Percentiles rank a stretch among this genome's conserved stretches.
Evolutionary conservation across 495 filamentous ascomycete genomes (phyloP).

Genomic region (Penicillium waksmanii): DNA sequence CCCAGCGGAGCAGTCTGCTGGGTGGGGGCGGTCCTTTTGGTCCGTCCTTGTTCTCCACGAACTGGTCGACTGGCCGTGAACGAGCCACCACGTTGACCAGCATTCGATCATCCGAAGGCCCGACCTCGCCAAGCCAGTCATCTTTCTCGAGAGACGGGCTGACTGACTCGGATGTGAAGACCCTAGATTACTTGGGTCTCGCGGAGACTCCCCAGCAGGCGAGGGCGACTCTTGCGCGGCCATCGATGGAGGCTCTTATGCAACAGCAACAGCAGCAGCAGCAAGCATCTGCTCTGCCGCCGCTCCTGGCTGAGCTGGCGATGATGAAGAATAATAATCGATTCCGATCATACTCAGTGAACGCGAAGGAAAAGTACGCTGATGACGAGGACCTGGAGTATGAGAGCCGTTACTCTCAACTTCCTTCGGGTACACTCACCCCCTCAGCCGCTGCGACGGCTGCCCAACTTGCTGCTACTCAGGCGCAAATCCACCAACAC

Average conservation of each 20-base stretch:
- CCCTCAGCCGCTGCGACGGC: conserved; percentile 70
- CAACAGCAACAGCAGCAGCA: conserved; percentile 63
- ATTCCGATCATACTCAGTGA: conserved; percentile 96
- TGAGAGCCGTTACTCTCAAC: conserved; percentile 54
- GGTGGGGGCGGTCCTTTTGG: conserved; percentile 76
- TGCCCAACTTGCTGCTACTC: conserved; percentile 75
- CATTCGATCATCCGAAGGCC: conserved; percentile 85
- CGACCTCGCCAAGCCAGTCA: conserved; percentile 85
- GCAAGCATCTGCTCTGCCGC: conserved; percentile 60
- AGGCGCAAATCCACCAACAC: conserved; percentile 90
- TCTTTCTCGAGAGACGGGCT: conserved; percentile 88
- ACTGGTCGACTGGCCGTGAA: conserved; percentile 76
- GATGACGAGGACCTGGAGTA: conserved; percentile 90
- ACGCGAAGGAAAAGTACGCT: conserved; percentile 97
- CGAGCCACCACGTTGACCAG: conserved; percentile 83
- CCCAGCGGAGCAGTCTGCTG: conserved; percentile 75
- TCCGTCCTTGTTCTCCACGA: conserved; percentile 84
- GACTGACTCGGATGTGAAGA: conserved; percentile 86
- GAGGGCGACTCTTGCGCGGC: conserved; percentile 68
- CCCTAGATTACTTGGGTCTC: conserved; percentile 92
- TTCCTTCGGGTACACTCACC: conserved; percentile 71
- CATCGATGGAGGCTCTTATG: conserved; percentile 47
- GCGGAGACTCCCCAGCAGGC: conserved; percentile 90
- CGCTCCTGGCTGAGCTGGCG: conserved; percentile 78
- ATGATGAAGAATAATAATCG: conserved; percentile 81